Evolutionary conservation across 1,139 yeast species (phyloP), one percentile per base, ranked within the genome.

Genomic region (Protomyces inouyei): DNA sequence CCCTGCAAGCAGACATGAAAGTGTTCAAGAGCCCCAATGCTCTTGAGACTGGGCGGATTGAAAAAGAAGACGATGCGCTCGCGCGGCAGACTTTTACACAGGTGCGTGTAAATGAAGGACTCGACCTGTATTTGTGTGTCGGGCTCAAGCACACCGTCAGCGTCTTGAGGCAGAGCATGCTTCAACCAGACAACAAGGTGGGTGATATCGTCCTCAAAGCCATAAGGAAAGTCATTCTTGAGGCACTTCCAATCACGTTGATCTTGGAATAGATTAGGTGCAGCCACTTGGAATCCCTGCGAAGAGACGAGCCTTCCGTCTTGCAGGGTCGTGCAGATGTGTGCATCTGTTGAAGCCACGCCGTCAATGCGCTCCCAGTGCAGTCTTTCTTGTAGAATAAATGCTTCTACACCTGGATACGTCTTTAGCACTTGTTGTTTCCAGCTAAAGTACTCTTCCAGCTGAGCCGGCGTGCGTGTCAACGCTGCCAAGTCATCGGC

Each of bases 121-220:
- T 61, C 57, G 28, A 61, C 32, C 10, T 14, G 14, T 21, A n/a
- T n/a, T 18, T 48, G 52, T 14, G 48, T 53, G 5, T 18, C 46
- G 18, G 35, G 46, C 14, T 53, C n/a, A n/a, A 55, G 25, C n/a
- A 18, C 51, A 14, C 55, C 64, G 12, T 23, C 40, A 21, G n/a
- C 10, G 40, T 32, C 28, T 28, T 54, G 37, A 8, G 51, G 53
- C 21, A 77, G 72, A 14, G 70, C 68, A 1, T 75, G 71, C 60
- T 75, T 73, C 9, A 76, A 68, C 81, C 81, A 78, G 12, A 78
- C 79, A 5, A 78, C 79, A 6, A 78, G 68, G 67, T 78, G 81
- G 3, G 69, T 67, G 32, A 78, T 72, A 2, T 75, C 75, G 2
- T 69, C 67, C 51, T 73, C 78, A 38, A 78, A 70, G 18, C 76